phyloP scores from a whole-genome alignment of 2,329 filamentous ascomycete genomes.

The Talaromyces sp. region DNA sequence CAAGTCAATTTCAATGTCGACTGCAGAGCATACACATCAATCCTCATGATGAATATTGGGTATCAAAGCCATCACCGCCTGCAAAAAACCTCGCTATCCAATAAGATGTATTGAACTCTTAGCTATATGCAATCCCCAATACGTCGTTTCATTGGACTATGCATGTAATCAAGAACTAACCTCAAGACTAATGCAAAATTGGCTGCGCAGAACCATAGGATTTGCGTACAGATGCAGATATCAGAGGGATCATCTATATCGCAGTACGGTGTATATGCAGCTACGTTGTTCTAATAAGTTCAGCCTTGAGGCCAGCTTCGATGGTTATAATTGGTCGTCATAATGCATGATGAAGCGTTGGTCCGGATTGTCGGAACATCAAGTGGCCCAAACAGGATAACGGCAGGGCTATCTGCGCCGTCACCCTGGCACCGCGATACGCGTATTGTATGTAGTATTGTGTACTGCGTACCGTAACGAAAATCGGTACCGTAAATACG shows the following conservation, averaged over 20 bases:
- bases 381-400: slow-evolving; percentile 1
- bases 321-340: background rate
- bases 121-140: background rate
- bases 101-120: background rate
- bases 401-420: background rate
- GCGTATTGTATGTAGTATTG: background rate
- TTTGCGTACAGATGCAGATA: slow-evolving; percentile 1
- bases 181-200: background rate
- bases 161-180: background rate
- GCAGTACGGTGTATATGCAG: background rate
- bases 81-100: background rate
- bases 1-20: background rate
- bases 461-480: background rate
- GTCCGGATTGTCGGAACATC: slow-evolving; percentile 11
- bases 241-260: background rate
- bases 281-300: background rate
- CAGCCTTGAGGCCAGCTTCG: background rate
- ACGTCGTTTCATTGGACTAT: background rate
- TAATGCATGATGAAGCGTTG: slow-evolving; percentile 6
- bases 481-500: background rate
- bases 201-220: background rate
- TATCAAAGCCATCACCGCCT: slow-evolving; percentile 1
- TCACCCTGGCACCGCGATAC: background rate
- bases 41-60: background rate
- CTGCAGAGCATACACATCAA: background rate